phyloP scores from a whole-genome alignment of 73 alveolate genomes.

The Paramecium octaurelia region DNA sequence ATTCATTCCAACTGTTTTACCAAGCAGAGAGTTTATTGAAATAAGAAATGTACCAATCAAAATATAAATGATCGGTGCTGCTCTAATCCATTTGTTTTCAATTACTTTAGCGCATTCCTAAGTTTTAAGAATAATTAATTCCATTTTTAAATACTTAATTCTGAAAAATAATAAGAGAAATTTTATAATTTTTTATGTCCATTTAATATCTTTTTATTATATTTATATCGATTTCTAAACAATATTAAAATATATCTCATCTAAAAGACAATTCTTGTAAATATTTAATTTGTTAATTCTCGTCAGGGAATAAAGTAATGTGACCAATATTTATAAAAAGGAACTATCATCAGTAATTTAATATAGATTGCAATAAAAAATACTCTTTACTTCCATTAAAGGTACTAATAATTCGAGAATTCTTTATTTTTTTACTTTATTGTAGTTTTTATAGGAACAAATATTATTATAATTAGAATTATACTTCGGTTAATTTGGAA shows the following conservation, averaged over 20 bases:
- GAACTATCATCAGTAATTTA: not conserved
- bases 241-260: too few relatives aligned
- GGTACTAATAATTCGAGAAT: too few relatives aligned
- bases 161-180: not conserved
- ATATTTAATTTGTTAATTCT: too few relatives aligned
- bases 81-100: not conserved
- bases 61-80: not conserved
- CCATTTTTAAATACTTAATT: not conserved
- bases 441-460: not conserved
- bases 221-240: too few relatives aligned
- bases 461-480: not conserved
- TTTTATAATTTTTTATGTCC: not conserved
- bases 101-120: not conserved
- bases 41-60: not conserved
- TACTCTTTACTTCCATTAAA: not conserved
- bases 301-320: too few relatives aligned
- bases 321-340: not conserved
- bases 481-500: not conserved
- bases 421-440: not conserved
- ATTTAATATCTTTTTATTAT: not conserved
- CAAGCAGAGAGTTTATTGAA: not conserved
- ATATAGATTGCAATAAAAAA: too few relatives aligned
- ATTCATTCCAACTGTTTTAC: not conserved
- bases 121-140: not conserved
- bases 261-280: not conserved